Percentiles rank a stretch among this genome's conserved stretches.
These are phyloP conservation scores for Hymenoscyphus occultus DNA, from an alignment of 2,329 filamentous ascomycete genomes.

Conservation along the genomic window DNA sequence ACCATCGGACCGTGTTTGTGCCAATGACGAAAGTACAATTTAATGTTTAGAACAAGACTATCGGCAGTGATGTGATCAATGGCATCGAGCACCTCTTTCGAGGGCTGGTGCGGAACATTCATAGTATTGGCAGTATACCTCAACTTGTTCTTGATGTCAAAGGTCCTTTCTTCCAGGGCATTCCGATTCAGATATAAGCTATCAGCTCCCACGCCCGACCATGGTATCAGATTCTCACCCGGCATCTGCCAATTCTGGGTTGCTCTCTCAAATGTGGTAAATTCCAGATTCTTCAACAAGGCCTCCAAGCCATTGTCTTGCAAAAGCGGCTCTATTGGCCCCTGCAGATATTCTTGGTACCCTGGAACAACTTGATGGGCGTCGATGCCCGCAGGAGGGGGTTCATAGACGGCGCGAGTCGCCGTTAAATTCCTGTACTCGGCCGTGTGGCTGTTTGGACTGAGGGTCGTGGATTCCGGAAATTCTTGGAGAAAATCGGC, in stretches of 20 bases:
- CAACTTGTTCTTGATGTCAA: constrained; percentile 33
- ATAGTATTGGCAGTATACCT: constrained; percentile 26
- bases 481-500: constrained; percentile 34
- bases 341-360: constrained; percentile 20
- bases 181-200: constrained; percentile 22
- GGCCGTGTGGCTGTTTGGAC: constrained; percentile 20
- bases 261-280: constrained; percentile 29
- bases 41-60: constrained; percentile 29
- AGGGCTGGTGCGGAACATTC: constrained; percentile 22
- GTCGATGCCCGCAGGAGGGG: constrained; percentile 7
- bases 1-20: constrained; percentile 36
- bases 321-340: constrained; percentile 9
- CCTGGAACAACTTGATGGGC: constrained; percentile 4
- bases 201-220: constrained; percentile 22
- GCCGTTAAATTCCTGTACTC: constrained; percentile 16
- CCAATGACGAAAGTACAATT: constrained; percentile 36
- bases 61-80: constrained; percentile 31
- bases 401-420: constrained; percentile 13
- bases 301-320: constrained; percentile 25
- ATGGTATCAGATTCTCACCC: constrained; percentile 25
- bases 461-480: constrained; percentile 29
- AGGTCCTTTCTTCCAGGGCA: constrained; percentile 30
- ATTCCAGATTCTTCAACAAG: constrained; percentile 31
- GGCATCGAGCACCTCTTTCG: constrained; percentile 30
- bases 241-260: constrained; percentile 30